Evolutionary conservation across 805 yeast genomes (phyloP), one percentile per base, ranked within the genome.

Genomic region (Candida multigemmis): DNA sequence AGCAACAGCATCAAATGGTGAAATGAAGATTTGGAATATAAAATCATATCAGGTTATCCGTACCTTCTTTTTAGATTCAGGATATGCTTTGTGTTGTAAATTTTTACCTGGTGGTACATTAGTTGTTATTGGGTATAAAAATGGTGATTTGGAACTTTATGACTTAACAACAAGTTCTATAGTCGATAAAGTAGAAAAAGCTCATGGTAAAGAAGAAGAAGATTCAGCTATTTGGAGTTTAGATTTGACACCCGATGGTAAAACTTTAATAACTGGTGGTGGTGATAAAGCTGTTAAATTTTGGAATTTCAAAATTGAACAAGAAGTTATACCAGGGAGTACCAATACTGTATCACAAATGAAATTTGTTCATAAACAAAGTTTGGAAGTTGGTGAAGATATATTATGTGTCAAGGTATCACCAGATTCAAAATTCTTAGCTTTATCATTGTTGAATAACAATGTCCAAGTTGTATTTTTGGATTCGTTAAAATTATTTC

Each of bases 391-490:
- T 28, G 69, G 68, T 25, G 98, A 91, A 39, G 97, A 89, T 41
- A 78, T 91, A 5, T 59, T 91, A 27, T 60, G 82, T 23, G 82
- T 91, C 6, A 74, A 66, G 37, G 66, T 89, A 12, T 83, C 96
- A 0, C 85, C 94, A 3, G 91, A 85, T 46, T 60, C 74, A 28
- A 81, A 69, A 47, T 73, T 65, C 33, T 54, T 91, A 30, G 94
- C 96, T 4, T 80, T 82, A 4, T 81, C 96, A 2, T 60, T 91
- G 30, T 63, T 89, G 38, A 96, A 91, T 50, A 86, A 80, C 49
- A 91, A 96, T n/a, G 95, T 91, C 23, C 93, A 91, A 55, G 91
- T 91, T 12, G 85, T 91, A 44, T 89, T 79, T 49, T 63, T 77
- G 27, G 97, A 89, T 47, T 65, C 93, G 9, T 65, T 87, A 50